Conservation (phyloP, 805 yeast genomes). For the Aciculoconidium aculeatum region DNA sequence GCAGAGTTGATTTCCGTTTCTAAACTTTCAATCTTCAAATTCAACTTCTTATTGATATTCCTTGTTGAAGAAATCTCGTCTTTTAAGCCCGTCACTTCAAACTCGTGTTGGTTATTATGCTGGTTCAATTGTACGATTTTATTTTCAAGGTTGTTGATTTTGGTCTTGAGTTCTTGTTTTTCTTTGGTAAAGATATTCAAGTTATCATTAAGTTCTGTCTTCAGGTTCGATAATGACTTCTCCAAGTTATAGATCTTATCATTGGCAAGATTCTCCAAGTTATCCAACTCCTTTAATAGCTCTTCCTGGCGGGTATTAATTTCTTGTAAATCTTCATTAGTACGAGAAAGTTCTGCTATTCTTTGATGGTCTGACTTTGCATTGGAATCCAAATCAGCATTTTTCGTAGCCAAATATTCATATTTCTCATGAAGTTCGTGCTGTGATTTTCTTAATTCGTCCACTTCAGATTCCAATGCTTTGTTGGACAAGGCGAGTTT, state of each 20-base stretch:
- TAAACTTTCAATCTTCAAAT: conserved; percentile 15
- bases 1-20: conserved; percentile 24
- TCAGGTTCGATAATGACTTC: conserved; percentile 7
- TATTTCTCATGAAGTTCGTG: not conserved
- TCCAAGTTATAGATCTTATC: conserved; percentile 16
- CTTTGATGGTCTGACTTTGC: too few species aligned
- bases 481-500: too few species aligned
- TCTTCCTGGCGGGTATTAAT: conserved; percentile 16
- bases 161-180: conserved; percentile 11
- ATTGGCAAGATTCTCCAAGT: conserved; percentile 17
- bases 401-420: not conserved
- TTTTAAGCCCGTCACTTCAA: conserved; percentile 3
- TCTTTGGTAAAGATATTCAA: conserved; percentile 11
- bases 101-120: conserved; percentile 7
- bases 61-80: conserved; percentile 7
- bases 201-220: conserved; percentile 8
- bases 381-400: too few species aligned
- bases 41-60: conserved; percentile 4
- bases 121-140: conserved; percentile 11
- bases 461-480: too few species aligned
- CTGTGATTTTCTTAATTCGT: too few species aligned
- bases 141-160: conserved; percentile 11
- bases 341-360: conserved; percentile 6
- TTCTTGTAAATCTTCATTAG: conserved; percentile 12
- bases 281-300: conserved; percentile 19